Base-by-base conservation (phyloP, 139 green algal species). In the Deuterostichococcus epilithicus region DNA sequence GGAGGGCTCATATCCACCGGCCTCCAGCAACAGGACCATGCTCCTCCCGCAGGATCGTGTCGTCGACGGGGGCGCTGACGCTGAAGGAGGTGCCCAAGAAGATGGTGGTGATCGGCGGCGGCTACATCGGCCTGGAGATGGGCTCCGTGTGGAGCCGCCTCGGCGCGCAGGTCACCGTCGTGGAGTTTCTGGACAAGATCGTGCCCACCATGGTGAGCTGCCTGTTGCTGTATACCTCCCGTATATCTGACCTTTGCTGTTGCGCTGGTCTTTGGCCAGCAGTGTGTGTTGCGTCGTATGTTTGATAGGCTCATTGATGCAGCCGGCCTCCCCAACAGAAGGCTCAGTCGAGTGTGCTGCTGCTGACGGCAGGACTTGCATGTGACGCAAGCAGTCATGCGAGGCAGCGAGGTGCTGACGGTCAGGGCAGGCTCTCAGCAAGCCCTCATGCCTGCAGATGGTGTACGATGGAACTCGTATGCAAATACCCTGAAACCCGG, bases 101-200 rank as follows among this genome's bases (percentile, higher is more conserved):
- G 34, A 86, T 99, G 90, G 88, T 98, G 28, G 94, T 99, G 28
- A 97, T 99, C 68, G 96, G 96, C 3, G 94, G 93, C 0, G 96
- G 96, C 37, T 91, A 96, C 85, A 99, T 99, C 72, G 96, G 96
- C 4, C 88, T 99, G 71, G 96, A 99, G 90, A 95, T 99, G 91
- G 96, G 94, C 4, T 94, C 84, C 47, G 96, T 99, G 25, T 99
- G 97, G 89, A 59, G 73, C 23, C 88, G 96, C 47, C 87, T 99
- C 38, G 96, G 96, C 0, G 59, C 94, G 1, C 77, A 98, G 74
- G 92, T 99, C 33, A 98, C 93, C 5, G 96, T 99, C 32, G 89
- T 99, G 34, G 96, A 99, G 88, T 99, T 94, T 84, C 73, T 91
- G 37, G 86, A 95, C 76, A 84, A 78, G 77, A 98, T 99, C 68